Conservation (phyloP, 2,329 filamentous ascomycete species). For the Neopestalotiopsis sp. region DNA sequence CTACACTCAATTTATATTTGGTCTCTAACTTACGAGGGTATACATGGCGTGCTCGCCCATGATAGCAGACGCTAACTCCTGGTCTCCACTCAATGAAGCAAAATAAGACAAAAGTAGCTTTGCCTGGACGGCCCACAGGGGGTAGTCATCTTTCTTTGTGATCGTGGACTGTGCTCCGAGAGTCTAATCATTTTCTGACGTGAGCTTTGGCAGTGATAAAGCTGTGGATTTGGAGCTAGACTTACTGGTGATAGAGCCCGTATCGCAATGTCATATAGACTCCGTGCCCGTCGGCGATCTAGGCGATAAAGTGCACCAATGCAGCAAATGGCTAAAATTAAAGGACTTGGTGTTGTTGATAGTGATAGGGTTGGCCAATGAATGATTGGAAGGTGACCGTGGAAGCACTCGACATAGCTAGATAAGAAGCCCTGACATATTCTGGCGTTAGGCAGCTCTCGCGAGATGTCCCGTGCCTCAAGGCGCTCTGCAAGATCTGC, state of each 20-base stretch:
- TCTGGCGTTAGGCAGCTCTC: neutral
- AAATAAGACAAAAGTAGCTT: neutral
- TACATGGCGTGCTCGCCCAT: neutral
- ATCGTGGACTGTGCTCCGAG: neutral
- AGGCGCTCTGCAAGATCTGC: too few species aligned
- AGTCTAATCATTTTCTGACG: neutral
- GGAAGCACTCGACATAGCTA: neutral
- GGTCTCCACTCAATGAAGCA: neutral
- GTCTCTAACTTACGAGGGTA: neutral
- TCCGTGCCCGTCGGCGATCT: neutral
- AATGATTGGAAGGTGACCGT: neutral
- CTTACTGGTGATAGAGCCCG: neutral
- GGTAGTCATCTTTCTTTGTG: neutral
- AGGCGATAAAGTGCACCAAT: conserved; percentile 9
- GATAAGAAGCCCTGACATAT: neutral
- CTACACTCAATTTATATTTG: neutral
- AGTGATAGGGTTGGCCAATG: neutral
- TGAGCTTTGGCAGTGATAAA: neutral
- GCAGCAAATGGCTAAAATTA: neutral
- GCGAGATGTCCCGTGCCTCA: neutral
- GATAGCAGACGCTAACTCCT: neutral
- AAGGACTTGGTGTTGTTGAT: neutral
- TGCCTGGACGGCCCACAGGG: neutral
- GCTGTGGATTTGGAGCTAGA: neutral
- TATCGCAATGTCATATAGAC: neutral